Percentiles rank a stretch among this genome's conserved stretches.
Evolutionary conservation across 202 grass and related monocot genomes (phyloP).

Genomic region (Cymbopogon flexuosus): DNA sequence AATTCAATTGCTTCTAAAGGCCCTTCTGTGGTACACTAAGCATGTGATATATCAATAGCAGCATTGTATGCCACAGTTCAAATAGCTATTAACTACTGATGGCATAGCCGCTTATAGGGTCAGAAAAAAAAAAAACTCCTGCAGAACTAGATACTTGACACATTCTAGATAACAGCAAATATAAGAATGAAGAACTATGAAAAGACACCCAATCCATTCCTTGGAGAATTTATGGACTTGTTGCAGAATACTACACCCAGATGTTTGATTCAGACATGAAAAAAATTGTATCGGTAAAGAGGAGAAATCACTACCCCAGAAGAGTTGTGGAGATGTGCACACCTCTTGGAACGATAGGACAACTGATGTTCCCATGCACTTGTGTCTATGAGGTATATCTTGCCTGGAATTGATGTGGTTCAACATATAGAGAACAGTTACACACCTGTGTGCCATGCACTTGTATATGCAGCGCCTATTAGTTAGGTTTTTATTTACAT

Average conservation of each 20-base stretch:
- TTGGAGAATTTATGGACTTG: neutral
- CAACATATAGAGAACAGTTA: neutral
- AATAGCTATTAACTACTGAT: too few species aligned
- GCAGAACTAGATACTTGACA: neutral
- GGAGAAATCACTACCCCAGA: neutral
- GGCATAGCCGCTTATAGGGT: too few species aligned
- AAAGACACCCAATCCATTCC: neutral
- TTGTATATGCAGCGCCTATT: neutral
- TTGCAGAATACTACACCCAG: neutral
- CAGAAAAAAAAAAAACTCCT: too few species aligned
- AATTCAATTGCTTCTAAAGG: neutral
- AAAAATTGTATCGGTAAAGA: conserved; percentile 19
- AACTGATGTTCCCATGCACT: neutral
- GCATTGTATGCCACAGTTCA: neutral
- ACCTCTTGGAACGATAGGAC: neutral
- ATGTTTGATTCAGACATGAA: neutral
- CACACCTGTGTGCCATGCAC: neutral
- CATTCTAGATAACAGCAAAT: neutral
- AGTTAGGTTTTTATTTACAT: too few species aligned
- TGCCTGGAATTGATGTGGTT: neutral
- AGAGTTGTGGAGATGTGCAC: neutral
- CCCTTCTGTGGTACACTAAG: neutral
- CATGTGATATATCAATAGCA: neutral
- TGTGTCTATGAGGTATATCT: neutral
- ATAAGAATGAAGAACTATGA: neutral